phyloP scores from a whole-genome alignment of 352 stramenopile species.

The Globisporangium solare region DNA sequence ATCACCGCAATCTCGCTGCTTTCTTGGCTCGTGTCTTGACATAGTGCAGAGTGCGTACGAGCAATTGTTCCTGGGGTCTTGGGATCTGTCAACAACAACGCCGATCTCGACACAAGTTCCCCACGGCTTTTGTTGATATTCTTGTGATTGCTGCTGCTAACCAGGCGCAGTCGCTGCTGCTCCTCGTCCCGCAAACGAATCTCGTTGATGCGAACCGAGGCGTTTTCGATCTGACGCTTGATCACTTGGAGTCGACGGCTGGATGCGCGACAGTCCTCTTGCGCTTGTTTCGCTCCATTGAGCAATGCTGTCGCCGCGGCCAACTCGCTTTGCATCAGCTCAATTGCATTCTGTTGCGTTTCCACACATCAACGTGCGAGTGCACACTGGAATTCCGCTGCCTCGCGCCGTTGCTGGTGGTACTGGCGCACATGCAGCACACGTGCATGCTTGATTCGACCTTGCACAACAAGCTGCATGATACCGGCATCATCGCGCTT shows the following conservation, averaged over 20 bases:
- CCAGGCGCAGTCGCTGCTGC: slow-evolving; percentile 3
- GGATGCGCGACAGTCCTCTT: slow-evolving; percentile 27
- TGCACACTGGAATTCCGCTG: slow-evolving; percentile 23
- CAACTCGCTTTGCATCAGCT: slow-evolving; percentile 35
- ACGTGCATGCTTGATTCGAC: slow-evolving; percentile 19
- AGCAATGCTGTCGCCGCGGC: slow-evolving; percentile 23
- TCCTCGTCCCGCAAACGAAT: slow-evolving; percentile 13
- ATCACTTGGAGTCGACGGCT: slow-evolving; percentile 28
- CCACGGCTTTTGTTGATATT: slow-evolving; percentile 1
- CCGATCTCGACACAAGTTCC: slow-evolving; percentile 3
- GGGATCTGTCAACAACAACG: neutral
- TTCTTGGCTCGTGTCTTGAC: neutral
- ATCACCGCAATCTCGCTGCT: neutral
- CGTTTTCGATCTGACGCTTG: slow-evolving; percentile 54
- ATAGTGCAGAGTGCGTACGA: no score
- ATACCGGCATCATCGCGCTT: slow-evolving; percentile 15
- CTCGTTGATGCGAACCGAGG: slow-evolving; percentile 41
- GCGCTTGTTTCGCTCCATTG: slow-evolving; percentile 26
- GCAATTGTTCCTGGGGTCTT: neutral
- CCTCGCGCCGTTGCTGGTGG: slow-evolving; percentile 17
- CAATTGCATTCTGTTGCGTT: slow-evolving; percentile 33
- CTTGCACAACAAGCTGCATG: slow-evolving; percentile 13
- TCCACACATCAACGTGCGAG: slow-evolving; percentile 29
- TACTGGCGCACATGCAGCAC: slow-evolving; percentile 17
- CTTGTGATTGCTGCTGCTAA: slow-evolving; percentile 6